Evolutionary conservation across 495 filamentous ascomycete species (phyloP).

Genomic region (Xylaria flabelliformis): DNA sequence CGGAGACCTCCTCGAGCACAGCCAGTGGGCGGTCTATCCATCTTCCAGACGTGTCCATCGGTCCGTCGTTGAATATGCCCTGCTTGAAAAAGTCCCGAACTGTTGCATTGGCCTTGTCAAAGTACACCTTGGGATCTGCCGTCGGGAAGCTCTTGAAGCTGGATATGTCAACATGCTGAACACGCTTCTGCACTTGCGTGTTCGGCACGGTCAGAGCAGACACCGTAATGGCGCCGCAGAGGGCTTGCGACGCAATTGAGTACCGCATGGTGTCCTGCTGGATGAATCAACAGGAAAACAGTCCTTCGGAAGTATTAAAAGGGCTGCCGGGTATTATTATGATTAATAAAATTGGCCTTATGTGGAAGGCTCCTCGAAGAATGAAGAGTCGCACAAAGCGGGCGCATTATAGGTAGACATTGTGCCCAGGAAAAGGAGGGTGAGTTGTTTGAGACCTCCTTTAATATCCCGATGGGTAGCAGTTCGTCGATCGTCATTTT

Average conservation of each 20-base stretch:
- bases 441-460: constrained; percentile 20
- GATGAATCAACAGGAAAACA: constrained; percentile 10
- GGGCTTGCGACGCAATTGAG: constrained; percentile 33
- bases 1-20: constrained; percentile 8
- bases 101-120: constrained; percentile 16
- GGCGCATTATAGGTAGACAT: constrained; percentile 21
- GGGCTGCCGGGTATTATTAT: constrained; percentile 16
- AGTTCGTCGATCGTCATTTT: constrained; percentile 29
- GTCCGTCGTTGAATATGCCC: constrained; percentile 27
- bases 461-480: constrained; percentile 26
- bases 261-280: constrained; percentile 36
- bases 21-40: constrained; percentile 17
- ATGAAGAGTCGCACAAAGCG: constrained; percentile 20
- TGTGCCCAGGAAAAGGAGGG: constrained; percentile 14
- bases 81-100: constrained; percentile 16
- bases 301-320: constrained; percentile 30
- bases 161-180: constrained; percentile 35
- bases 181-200: constrained; percentile 28
- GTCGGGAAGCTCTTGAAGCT: constrained; percentile 38
- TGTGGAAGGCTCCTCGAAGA: constrained; percentile 14
- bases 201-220: constrained; percentile 33
- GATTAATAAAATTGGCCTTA: constrained; percentile 19
- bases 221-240: constrained; percentile 40
- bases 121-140: constrained; percentile 14
- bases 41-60: constrained; percentile 20